These are phyloP conservation scores for Brassica juncea DNA, from an alignment of 345 rosid genomes.

Conservation along the genomic window DNA sequence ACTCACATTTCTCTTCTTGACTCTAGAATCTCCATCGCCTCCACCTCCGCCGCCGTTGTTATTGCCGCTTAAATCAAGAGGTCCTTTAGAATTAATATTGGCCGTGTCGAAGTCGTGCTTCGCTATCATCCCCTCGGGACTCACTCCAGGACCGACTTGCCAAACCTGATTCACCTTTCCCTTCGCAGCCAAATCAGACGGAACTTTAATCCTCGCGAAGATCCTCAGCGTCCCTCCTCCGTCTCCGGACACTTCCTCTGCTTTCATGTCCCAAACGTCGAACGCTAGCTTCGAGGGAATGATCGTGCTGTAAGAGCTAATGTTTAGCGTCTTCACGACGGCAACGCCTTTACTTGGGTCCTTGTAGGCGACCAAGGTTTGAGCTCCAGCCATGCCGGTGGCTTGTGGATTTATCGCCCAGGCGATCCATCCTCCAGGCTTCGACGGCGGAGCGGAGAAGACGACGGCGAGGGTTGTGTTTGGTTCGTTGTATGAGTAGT, in stretches of 20 bases:
- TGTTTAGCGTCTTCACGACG: conserved; percentile 50
- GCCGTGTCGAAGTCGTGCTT: conserved; percentile 40
- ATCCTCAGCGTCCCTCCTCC: conserved; percentile 49
- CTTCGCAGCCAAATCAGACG: conserved; percentile 50
- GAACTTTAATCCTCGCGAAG: conserved; percentile 65
- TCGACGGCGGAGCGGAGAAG: conserved; percentile 57
- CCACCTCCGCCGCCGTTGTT: conserved; percentile 36
- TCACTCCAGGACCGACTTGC: conserved; percentile 68
- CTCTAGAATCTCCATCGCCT: conserved; percentile 41
- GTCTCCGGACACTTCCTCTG: conserved; percentile 41
- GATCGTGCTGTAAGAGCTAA: conserved; percentile 41
- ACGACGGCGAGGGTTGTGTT: conserved; percentile 70
- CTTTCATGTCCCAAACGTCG: conserved; percentile 65
- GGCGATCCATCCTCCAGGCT: conserved; percentile 61
- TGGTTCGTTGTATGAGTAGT: conserved; percentile 64
- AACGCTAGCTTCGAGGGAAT: conserved; percentile 49
- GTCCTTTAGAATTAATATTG: conserved; percentile 43
- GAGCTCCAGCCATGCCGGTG: conserved; percentile 72
- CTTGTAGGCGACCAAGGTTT: conserved; percentile 57
- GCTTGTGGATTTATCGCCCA: conserved; percentile 76
- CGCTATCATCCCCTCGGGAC: conserved; percentile 18
- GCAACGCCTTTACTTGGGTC: conserved; percentile 40
- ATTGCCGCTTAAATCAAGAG: conserved; percentile 43
- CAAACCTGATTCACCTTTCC: conserved; percentile 73
- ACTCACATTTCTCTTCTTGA: conserved; percentile 65